Percentiles rank a stretch among this genome's conserved stretches.
phyloP scores from a whole-genome alignment of 306 rosid genomes.

The Malus sieversii region DNA sequence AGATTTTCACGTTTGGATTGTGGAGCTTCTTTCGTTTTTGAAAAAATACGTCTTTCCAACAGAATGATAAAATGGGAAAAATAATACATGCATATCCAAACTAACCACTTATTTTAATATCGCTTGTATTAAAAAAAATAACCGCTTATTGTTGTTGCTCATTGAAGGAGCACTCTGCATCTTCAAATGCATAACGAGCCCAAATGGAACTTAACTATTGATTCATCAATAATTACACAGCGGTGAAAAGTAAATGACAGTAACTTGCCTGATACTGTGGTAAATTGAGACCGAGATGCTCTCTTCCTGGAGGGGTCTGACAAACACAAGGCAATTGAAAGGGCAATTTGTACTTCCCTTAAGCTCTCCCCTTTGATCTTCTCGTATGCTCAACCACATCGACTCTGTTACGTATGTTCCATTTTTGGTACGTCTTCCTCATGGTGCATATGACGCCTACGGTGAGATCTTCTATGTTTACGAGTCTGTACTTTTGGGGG shows the following conservation, averaged over 20 bases:
- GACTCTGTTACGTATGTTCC: slow-evolving; percentile 16
- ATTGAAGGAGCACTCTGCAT: too few species aligned
- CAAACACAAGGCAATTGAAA: not conserved
- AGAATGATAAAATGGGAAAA: not conserved
- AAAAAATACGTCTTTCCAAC: not conserved
- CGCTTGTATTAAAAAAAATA: too few species aligned
- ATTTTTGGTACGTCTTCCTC: slow-evolving; percentile 25
- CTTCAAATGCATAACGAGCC: not conserved
- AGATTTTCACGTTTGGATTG: too few species aligned
- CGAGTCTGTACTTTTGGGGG: slow-evolving; percentile 31
- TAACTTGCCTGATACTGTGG: not conserved
- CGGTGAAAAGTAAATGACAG: not conserved
- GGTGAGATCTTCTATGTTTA: slow-evolving; percentile 51
- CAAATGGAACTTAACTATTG: not conserved
- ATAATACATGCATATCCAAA: not conserved
- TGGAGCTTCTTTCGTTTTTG: not conserved
- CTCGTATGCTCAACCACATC: slow-evolving; percentile 3
- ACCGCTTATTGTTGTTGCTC: not conserved
- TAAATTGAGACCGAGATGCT: not conserved
- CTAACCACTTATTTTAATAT: not conserved
- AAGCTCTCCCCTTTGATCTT: not conserved
- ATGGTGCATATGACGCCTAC: slow-evolving; percentile 50
- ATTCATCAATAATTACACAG: not conserved
- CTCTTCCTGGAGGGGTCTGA: not conserved
- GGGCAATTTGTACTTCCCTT: not conserved